Base-by-base conservation (phyloP, 768 basidiomycete genomes). In the Hirschioporus abietinus region DNA sequence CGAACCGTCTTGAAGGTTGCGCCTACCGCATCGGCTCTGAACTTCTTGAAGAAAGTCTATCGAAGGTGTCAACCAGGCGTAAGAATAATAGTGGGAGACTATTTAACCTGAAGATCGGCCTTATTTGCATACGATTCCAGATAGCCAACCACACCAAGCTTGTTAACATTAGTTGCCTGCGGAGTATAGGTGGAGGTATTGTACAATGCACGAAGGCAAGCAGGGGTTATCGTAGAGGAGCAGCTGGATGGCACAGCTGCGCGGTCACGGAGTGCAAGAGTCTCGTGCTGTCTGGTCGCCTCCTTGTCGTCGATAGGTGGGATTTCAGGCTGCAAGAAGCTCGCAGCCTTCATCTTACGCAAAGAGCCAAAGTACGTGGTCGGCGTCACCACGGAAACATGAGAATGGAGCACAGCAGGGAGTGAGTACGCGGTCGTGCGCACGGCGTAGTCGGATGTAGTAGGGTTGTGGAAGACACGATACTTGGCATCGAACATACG, bases 371-470 rank as follows among this genome's bases (percentile, higher is more conserved):
- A 90, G 71, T 86, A 85, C 6, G 88, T 90, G 1, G 71, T 74
- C 9, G 90, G 90, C 0, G 87, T 78, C 34, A 91, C 79, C 24
- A 88, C 76, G 26, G 85, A 76, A 68, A 92, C 75, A 68, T 89
- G 86, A 0, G 76, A 73, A 58, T 86, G 84, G 36, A 88, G 77
- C 2, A 78, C 76, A 60, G 77, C 72, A 20, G 84, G 88, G 8
- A 89, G 81, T 25, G 86, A 86, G 76, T 90, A 88, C 67, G 81
- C 77, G 57, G 85, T 74, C 25, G 88, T 83, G 67, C 88, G 85
- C 63, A 90, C 76, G 65, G 87, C 77, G 35, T 78, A 79, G 58
- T 85, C 81, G 3, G 79, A 79, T 26, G 84, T 83, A 59, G 73
- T 74, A 1, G 74, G 70, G 70, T 89, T 86, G 34, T 79, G 77